Conservation (phyloP, 2,329 filamentous ascomycete species). For the Microcera coccophila region DNA sequence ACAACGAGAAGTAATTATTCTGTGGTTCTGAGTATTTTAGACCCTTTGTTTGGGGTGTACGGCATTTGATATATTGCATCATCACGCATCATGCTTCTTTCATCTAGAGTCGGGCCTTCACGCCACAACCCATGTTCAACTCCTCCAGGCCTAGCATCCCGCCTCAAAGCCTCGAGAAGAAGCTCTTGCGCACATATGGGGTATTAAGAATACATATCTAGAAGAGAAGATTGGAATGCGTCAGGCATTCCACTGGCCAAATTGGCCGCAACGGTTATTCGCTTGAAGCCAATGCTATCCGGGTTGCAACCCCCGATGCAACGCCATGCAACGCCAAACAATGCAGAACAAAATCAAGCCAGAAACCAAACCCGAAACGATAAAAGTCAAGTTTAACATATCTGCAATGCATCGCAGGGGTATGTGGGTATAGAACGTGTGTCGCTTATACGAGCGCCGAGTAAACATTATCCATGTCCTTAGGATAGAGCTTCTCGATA, state of each 20-base stretch:
- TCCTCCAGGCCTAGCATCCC: neutral
- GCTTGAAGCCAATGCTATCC: constrained; percentile 15
- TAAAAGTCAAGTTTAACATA: neutral
- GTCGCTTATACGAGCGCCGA: constrained; percentile 21
- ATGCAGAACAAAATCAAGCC: constrained; percentile 15
- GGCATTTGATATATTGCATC: constrained; percentile 10
- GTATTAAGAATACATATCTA: constrained; percentile 18
- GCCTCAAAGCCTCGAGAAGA: constrained; percentile 1
- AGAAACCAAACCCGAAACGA: constrained; percentile 1
- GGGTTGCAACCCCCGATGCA: constrained; percentile 13
- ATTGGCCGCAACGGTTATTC: constrained; percentile 6
- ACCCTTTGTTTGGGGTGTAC: no score
- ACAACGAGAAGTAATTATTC: no score
- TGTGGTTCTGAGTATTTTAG: no score
- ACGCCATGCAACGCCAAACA: constrained; percentile 16
- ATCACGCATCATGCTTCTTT: constrained; percentile 8
- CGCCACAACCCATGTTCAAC: constrained; percentile 5
- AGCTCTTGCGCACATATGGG: constrained; percentile 14
- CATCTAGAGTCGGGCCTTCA: neutral
- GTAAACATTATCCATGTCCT: constrained; percentile 38
- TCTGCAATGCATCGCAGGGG: neutral
- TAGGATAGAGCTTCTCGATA: constrained; percentile 34
- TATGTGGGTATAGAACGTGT: neutral
- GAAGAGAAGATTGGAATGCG: constrained; percentile 6
- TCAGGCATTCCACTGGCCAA: constrained; percentile 10